Evolutionary conservation across 106 monocot genomes (phyloP), one percentile per base, ranked within the genome.

Genomic region (Apostasia ramifera): DNA sequence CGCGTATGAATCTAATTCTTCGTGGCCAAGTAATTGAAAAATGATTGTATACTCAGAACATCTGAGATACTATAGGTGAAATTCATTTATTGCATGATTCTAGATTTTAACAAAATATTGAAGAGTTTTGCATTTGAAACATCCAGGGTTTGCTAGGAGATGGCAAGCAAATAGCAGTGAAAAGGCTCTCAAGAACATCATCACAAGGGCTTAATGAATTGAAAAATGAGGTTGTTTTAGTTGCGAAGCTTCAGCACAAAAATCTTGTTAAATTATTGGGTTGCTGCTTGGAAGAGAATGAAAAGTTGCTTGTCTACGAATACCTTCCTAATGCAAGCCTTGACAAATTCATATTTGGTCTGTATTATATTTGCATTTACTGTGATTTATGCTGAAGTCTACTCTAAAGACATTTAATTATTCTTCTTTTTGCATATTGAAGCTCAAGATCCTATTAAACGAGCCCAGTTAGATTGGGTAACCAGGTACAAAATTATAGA

Each of bases 261-360:
- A 73, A 73, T 40, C 73, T 73, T 0, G 73, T 73, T 2, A 63
- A 63, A 15, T 46, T 73, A 47, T 54, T 8, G 9, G 54, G 73
- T 2, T 53, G 61, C 40, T 72, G 72, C 62, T 8, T 72, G 51
- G 52, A 72, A 53, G 41, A 53, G 53, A 43, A 72, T 42, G 73
- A 73, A 41, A 73, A 37, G 54, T 45, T 73, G 9, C 54, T 73
- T 4, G 53, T 73, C 8, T 73, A 63, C 38, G 73, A 73, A 55
- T 73, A 73, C 26, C 14, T 73, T 1, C 44, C 73, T 8, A 73
- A 73, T 55, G 44, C 63, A 46, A 73, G 73, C 63, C 63, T 73
- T 44, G 73, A 73, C 44, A 73, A 52, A 40, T 41, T 39, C 44
- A 10, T 73, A 45, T 64, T 44, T 38, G 73, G 73, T 73, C 47